Percentiles rank a stretch among this genome's conserved stretches.
phyloP scores from a whole-genome alignment of 371 early-diverging fungal species.

The Apophysomyces sp. region DNA sequence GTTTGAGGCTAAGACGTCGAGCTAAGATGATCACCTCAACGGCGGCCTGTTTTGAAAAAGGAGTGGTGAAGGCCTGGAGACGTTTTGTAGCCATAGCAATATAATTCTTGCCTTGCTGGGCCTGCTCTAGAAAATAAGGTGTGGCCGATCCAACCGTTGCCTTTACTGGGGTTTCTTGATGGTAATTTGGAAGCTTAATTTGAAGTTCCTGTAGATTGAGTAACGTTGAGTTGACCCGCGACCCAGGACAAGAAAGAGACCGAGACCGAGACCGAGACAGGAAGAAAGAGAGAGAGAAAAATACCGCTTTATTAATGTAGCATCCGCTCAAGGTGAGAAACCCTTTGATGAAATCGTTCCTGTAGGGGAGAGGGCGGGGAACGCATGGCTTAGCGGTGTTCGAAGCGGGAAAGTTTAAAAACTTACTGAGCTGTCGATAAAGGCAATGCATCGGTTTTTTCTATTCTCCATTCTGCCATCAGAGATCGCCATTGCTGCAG shows the following conservation, averaged over 20 bases:
- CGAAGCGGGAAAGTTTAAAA: not conserved
- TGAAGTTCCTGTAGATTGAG: slow-evolving; percentile 31
- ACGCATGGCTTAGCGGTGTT: not conserved
- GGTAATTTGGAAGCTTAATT: slow-evolving; percentile 30
- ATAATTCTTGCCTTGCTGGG: slow-evolving; percentile 39
- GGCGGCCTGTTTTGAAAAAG: slow-evolving; percentile 25
- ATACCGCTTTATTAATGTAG: slow-evolving; percentile 44
- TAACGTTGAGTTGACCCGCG: not conserved
- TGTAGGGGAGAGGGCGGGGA: not conserved
- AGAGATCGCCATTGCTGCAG: too few species aligned
- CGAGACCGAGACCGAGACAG: too few species aligned
- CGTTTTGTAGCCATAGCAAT: slow-evolving; percentile 28
- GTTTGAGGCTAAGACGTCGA: not conserved
- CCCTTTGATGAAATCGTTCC: slow-evolving; percentile 46
- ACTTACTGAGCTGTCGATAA: slow-evolving; percentile 31
- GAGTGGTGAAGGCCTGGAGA: slow-evolving; percentile 10
- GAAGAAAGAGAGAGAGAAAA: too few species aligned
- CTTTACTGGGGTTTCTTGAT: slow-evolving; percentile 34
- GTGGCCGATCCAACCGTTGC: slow-evolving; percentile 18
- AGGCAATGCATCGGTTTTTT: slow-evolving; percentile 37
- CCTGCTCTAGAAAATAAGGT: slow-evolving; percentile 46
- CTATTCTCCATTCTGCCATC: too few species aligned
- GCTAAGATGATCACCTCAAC: slow-evolving; percentile 20
- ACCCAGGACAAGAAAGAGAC: too few species aligned
- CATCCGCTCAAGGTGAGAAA: slow-evolving; percentile 30